Evolutionary conservation across 2,329 filamentous ascomycete species (phyloP).

Genomic region (Aaosphaeria arxii): DNA sequence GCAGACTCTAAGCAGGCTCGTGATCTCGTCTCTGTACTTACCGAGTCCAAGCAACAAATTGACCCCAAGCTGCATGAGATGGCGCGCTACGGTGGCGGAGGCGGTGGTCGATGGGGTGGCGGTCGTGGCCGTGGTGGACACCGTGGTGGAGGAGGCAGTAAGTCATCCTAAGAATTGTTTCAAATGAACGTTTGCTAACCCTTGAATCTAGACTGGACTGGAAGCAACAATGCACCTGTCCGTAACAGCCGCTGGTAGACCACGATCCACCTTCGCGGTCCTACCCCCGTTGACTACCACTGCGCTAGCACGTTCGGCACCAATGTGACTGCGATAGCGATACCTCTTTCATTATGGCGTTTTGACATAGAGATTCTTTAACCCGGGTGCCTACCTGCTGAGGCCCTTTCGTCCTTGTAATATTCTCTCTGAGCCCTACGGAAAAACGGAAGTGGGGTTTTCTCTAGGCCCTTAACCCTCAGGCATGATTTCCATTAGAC

Average conservation of each 20-base stretch:
- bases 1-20: conserved; percentile 67
- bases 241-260: conserved; percentile 42
- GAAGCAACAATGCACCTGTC: conserved; percentile 38
- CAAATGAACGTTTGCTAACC: not conserved
- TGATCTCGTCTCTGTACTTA: conserved; percentile 88
- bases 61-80: conserved; percentile 95
- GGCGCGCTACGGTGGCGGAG: conserved; percentile 84
- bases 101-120: conserved; percentile 65
- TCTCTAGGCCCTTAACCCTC: no score
- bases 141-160: conserved; percentile 52
- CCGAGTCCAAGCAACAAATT: conserved; percentile 96
- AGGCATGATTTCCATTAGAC: no score
- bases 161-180: conserved; percentile 4
- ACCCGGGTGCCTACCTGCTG: no score
- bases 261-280: conserved; percentile 2
- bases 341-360: no score
- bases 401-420: no score
- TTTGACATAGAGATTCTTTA: no score
- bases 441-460: no score
- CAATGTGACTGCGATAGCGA: no score
- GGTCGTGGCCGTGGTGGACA: conserved; percentile 67
- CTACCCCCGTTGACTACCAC: not conserved
- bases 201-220: conserved; percentile 28
- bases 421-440: no score
- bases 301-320: no score